A percentile compares a stretch with the other conserved stretches of the same genome.
Evolutionary conservation across 2,329 filamentous ascomycete genomes (phyloP).

Genomic region (Teratosphaeriaceae sp.): DNA sequence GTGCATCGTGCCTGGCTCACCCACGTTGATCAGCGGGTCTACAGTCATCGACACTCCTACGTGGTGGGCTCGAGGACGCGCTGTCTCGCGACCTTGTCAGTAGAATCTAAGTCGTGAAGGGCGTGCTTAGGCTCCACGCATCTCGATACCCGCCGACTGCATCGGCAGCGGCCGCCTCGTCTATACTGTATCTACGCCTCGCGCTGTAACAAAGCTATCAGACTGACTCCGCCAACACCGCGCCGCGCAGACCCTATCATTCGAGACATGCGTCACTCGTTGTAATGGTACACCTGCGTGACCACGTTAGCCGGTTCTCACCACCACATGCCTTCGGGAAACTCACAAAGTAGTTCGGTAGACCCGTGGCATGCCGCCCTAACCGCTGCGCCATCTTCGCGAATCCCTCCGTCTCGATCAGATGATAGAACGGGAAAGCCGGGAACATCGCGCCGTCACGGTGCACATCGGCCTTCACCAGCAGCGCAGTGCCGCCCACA

Average conservation of each 20-base stretch:
- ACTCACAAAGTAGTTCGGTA: conserved; percentile 93
- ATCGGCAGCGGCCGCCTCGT: no score
- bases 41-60: no score
- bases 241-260: neutral
- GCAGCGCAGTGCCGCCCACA: conserved; percentile 82
- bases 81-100: no score
- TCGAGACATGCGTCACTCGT: conserved; percentile 21
- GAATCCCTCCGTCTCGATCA: conserved; percentile 97
- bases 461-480: conserved; percentile 96
- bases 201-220: no score
- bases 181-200: no score
- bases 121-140: no score
- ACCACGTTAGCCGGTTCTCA: neutral
- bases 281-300: conserved; percentile 13
- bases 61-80: no score
- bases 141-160: no score
- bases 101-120: no score
- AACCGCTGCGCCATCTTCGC: conserved; percentile 91
- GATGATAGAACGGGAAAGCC: conserved; percentile 88
- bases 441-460: conserved; percentile 98
- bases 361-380: conserved; percentile 77
- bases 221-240: neutral
- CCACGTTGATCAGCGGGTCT: no score
- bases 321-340: neutral
- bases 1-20: no score